Base-by-base conservation (phyloP, 805 yeast genomes). In the Isabelozyma heimii region DNA sequence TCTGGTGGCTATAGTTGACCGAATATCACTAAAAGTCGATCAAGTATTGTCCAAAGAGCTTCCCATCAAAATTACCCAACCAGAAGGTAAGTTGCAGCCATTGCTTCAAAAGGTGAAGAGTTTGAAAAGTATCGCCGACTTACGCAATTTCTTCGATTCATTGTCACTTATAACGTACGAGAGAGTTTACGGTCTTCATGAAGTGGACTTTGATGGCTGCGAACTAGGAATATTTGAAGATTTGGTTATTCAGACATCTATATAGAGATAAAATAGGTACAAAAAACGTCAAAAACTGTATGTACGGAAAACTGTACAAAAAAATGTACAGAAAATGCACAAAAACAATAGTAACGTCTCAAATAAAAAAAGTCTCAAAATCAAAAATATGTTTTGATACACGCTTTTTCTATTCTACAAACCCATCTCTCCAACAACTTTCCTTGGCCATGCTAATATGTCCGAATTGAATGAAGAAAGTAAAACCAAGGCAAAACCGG, bases 141-240 rank as follows among this genome's bases (percentile, higher is more conserved):
- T 90, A 54, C 78, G 81, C 44, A 76, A 76, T 13, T 89, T 87
- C 59, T 87, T 88, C 58, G 84, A 83, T 50, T 81, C 79, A 43
- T 65, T 89, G 46, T 81, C 91, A 49, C 76, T 84, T 45, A 73
- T 79, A 44, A 81, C 81, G 52, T 88, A 82, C 60, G 92, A 86
- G 60, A 77, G 84, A 55, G 77, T 79, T 15, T 89, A 83, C 60
- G 77, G 82, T 9, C 66, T 87, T 35, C 55, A 45, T 39, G 53
- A 52, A 14, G 54, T 67, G 4, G 69, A 72, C 49, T 27, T 46
- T 8, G 70, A 66, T 0, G 66, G 72, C 1, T 83, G 91, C 57
- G 74, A 75, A 47, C 63, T 65, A 5, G 95, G 89, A 65, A 56
- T 86, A 1, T 66, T 81, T 40, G 56, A 66, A 17, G 97, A 91